Evolutionary conservation across 164 flowering plant genomes (phyloP).

Genomic region (Pachysandra terminalis): DNA sequence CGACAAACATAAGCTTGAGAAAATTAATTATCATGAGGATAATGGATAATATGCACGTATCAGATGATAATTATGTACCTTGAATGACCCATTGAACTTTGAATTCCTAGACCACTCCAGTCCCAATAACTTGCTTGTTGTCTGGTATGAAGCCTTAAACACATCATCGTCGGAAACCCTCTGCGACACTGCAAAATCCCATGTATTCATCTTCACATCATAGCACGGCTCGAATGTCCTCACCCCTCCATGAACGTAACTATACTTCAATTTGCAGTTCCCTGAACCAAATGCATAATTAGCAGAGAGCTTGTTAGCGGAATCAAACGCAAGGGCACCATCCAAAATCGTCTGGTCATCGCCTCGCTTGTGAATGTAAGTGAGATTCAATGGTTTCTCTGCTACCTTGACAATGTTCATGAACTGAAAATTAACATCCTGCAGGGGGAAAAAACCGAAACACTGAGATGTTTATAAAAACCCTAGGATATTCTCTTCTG

Average conservation of each 20-base stretch:
- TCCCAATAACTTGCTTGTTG: constrained; percentile 54
- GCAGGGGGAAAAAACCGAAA: neutral
- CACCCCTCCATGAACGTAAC: constrained; percentile 57
- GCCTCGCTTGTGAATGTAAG: constrained; percentile 57
- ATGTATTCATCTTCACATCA: constrained; percentile 63
- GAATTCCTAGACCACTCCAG: constrained; percentile 81
- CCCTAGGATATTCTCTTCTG: neutral
- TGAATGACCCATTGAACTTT: constrained; percentile 53
- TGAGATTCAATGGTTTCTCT: constrained; percentile 78
- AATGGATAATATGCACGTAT: too few relatives aligned
- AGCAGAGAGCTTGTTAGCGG: constrained; percentile 78
- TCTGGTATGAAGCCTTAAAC: constrained; percentile 72
- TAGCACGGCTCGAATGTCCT: constrained; percentile 81
- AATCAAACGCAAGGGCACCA: constrained; percentile 62
- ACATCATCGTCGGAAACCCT: constrained; percentile 67
- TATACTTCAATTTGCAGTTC: constrained; percentile 72
- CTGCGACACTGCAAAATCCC: constrained; percentile 78
- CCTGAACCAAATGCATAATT: constrained; percentile 61
- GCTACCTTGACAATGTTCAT: constrained; percentile 69
- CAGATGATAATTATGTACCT: constrained; percentile 55
- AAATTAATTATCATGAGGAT: too few relatives aligned
- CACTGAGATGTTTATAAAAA: neutral
- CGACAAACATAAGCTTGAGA: too few relatives aligned
- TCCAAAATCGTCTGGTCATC: constrained; percentile 67
- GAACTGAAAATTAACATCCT: constrained; percentile 89